Conservation (phyloP, 495 filamentous ascomycete species). For the Tuber aestivum region DNA sequence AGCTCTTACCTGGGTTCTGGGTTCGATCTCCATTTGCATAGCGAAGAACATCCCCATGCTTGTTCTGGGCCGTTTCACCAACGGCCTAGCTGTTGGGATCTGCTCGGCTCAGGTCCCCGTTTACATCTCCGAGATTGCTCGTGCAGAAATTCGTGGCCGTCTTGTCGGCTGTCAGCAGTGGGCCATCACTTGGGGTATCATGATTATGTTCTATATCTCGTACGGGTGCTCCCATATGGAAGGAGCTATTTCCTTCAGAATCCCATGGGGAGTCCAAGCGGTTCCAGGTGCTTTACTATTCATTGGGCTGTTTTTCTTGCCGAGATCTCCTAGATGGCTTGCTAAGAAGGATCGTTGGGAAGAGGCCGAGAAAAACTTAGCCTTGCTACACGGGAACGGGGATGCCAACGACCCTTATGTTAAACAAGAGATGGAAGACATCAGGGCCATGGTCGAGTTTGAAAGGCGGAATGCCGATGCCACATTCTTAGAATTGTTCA, state of each 20-base stretch:
- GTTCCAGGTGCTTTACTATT: slow-evolving; percentile 63
- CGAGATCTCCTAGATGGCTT: slow-evolving; percentile 74
- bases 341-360: slow-evolving; percentile 70
- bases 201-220: slow-evolving; percentile 78
- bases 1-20: slow-evolving; percentile 47
- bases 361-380: slow-evolving; percentile 57
- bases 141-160: slow-evolving; percentile 63
- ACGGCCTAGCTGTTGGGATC: slow-evolving; percentile 70
- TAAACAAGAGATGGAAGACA: slow-evolving; percentile 60
- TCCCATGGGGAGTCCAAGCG: slow-evolving; percentile 75
- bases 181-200: slow-evolving; percentile 67
- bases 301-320: slow-evolving; percentile 59
- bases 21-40: slow-evolving; percentile 64
- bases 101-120: slow-evolving; percentile 75
- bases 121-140: slow-evolving; percentile 69
- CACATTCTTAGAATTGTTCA: slow-evolving; percentile 64
- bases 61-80: slow-evolving; percentile 70
- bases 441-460: slow-evolving; percentile 63
- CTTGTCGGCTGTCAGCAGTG: slow-evolving; percentile 70
- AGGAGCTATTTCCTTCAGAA: slow-evolving; percentile 56
- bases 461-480: slow-evolving; percentile 60
- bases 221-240: slow-evolving; percentile 66
- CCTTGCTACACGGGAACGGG: slow-evolving; percentile 60
- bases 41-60: slow-evolving; percentile 72
- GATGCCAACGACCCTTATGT: slow-evolving; percentile 59